Conservation (phyloP, 2,329 filamentous ascomycete species). For the Beauveria sp. region DNA sequence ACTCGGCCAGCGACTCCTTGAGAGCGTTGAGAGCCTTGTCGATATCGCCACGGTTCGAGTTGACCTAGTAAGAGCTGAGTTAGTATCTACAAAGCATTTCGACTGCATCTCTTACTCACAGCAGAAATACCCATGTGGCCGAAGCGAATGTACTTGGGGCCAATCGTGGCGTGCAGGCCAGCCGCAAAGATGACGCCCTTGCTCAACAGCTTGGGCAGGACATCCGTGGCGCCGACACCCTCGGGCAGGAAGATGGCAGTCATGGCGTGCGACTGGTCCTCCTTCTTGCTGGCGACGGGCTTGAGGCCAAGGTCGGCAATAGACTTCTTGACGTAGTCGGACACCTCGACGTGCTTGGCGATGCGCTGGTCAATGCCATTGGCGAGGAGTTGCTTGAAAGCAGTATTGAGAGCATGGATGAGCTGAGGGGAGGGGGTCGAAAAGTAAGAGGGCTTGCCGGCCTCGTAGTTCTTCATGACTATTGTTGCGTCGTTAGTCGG, state of each 20-base stretch:
- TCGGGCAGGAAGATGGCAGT: constrained; percentile 95
- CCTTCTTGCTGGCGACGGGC: constrained; percentile 75
- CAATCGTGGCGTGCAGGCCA: constrained; percentile 93
- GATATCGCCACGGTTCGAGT: constrained; percentile 71
- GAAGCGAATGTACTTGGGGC: constrained; percentile 86
- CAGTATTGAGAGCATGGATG: constrained; percentile 84
- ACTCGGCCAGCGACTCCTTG: constrained; percentile 65
- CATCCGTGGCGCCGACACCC: constrained; percentile 67
- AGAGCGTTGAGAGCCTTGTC: constrained; percentile 76
- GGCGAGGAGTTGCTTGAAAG: constrained; percentile 78
- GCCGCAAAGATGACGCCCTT: constrained; percentile 92
- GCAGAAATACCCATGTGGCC: constrained; percentile 97
- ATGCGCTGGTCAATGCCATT: constrained; percentile 76
- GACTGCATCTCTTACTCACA: constrained; percentile 35
- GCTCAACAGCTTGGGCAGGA: constrained; percentile 77
- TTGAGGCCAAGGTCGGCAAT: constrained; percentile 75
- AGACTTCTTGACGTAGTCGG: constrained; percentile 79
- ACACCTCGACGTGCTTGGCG: constrained; percentile 68
- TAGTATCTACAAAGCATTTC: constrained; percentile 14
- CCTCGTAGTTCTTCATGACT: constrained; percentile 99
- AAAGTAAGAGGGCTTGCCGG: constrained; percentile 95
- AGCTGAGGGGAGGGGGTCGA: constrained; percentile 94
- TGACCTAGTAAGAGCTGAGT: constrained; percentile 37
- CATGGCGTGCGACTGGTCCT: constrained; percentile 95
- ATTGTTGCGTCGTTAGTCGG: neutral